Conservation (phyloP, 1,139 yeast species). For the Blastobotrys raffinosifermentans region DNA sequence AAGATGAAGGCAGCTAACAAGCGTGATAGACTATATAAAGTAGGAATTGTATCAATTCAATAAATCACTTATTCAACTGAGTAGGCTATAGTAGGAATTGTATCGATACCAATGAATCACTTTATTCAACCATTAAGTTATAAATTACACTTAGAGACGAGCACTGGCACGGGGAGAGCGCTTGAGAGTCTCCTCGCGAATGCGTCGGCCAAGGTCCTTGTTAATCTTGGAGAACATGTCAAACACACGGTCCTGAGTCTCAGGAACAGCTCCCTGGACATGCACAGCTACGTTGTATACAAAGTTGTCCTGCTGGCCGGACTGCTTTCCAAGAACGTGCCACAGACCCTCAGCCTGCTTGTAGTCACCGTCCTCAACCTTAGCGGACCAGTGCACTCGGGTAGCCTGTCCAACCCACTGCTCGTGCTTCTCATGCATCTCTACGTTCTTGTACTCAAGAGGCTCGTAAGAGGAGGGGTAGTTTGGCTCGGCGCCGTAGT, state of each 20-base stretch:
- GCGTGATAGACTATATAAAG: too few species aligned
- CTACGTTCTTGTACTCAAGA: constrained; percentile 40
- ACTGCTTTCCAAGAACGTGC: constrained; percentile 61
- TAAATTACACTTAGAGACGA: constrained; percentile 4
- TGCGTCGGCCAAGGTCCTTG: constrained; percentile 53
- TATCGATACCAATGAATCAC: constrained; percentile 14
- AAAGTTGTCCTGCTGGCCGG: constrained; percentile 64
- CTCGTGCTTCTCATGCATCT: constrained; percentile 62
- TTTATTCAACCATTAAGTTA: background rate
- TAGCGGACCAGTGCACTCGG: constrained; percentile 80
- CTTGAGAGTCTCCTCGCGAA: constrained; percentile 58
- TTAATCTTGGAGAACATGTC: constrained; percentile 72
- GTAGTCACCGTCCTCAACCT: constrained; percentile 58
- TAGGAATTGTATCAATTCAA: too few species aligned
- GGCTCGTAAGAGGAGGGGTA: constrained; percentile 43
- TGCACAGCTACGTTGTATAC: constrained; percentile 82
- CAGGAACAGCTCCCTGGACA: constrained; percentile 61
- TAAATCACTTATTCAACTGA: too few species aligned
- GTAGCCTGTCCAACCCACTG: constrained; percentile 83
- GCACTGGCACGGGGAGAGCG: constrained; percentile 43
- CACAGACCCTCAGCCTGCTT: constrained; percentile 64
- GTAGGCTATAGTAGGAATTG: too few species aligned
- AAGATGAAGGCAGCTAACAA: too few species aligned
- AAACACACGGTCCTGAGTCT: constrained; percentile 73
- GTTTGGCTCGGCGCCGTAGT: constrained; percentile 81